Evolutionary conservation across 768 basidiomycete genomes (phyloP), one percentile per base, ranked within the genome.

Genomic region (Amanita jacksonii): DNA sequence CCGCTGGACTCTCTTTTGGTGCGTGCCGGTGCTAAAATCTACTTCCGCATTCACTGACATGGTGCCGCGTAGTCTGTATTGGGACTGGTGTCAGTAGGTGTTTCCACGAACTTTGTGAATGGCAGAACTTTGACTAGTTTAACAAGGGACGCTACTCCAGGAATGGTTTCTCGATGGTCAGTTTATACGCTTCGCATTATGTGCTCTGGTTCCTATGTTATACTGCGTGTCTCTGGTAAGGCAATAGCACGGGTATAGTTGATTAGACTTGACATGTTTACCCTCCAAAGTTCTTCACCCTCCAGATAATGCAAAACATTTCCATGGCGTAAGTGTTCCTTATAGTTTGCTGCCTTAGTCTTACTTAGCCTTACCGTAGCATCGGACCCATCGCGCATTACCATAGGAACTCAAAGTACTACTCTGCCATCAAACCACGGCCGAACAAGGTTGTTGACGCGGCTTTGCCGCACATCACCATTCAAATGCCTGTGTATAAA

Each of bases 401-500:
- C 56, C 78, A 85, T 57, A 62, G 76, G 46, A 91, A 90, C 57
- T 87, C 85, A 0, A 79, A 74, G 33, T 91, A 83, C 60, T 92
- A 86, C 61, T 82, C 79, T 10, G 85, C 84, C 12, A 60, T 73
- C 38, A 70, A 70, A 36, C 84, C 85, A 0, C 63, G 64, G 12
- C 59, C 76, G 0, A 65, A 65, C 53, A 67, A 66, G 42, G 50
- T 48, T 4, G 65, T 68, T 25, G 81, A 82, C 54, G 65, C 70
- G 5, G 64, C 64, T 49, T 69, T 88, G 0, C 85, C 85, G 1
- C 85, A 87, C 53, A 69, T 88, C 25, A 84, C 84, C 0, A 77
- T 92, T 45, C 78, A 90, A 61, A 77, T 92, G 76, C 73, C 89
- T 0, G 87, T 91, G 20, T 91, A 89, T 67, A 90, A 88, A 52